Base-by-base conservation (phyloP, 495 filamentous ascomycete species). In the Penicillium alfredii region DNA sequence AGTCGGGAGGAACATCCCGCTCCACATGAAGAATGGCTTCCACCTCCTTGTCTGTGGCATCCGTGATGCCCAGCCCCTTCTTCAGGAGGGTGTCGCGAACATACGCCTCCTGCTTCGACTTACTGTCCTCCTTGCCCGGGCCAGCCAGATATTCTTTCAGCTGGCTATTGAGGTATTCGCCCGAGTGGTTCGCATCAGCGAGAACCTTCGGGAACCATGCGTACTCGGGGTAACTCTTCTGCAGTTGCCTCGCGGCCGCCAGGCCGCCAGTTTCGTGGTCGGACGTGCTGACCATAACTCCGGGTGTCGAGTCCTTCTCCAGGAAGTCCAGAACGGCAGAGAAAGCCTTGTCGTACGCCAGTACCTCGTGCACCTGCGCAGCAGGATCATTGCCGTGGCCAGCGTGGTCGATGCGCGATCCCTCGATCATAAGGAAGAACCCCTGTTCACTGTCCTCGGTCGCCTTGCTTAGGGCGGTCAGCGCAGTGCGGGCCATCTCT, bases 381-480 rank as follows among this genome's bases (percentile, higher is more conserved):
- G 84, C 89, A 1, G 92, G 92, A 54, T 98, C 92, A 49, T 98
- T 98, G 35, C 77, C 79, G 51, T 98, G 92, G 8, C 88, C 93
- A 2, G 92, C 89, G 58, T 98, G 93, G 45, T 98, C 92, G 46
- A 98, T 97, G 20, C 93, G 73, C 47, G 84, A 89, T 4, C 92
- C 92, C 58, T 98, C 92, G 40, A 98, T 90, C 90, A 98, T 93
- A 40, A 98, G 59, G 67, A 98, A 97, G 72, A 98, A 98, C 1
- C 92, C 92, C 58, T 95, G 76, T 15, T 96, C 86, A 35, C 76
- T 86, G 51, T 87, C 74, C 53, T 76, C 69, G 0, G 93, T 97
- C 0, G 90, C 93, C n/a, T 78, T 76, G 41, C 80, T 79, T 10
- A 98, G 72, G 2, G 82, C 81, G 18, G 64, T 77, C 40, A 97